These are phyloP conservation scores for Geosiphon pyriformis DNA, from an alignment of 192 early-diverging fungal species.

Conservation along the genomic window DNA sequence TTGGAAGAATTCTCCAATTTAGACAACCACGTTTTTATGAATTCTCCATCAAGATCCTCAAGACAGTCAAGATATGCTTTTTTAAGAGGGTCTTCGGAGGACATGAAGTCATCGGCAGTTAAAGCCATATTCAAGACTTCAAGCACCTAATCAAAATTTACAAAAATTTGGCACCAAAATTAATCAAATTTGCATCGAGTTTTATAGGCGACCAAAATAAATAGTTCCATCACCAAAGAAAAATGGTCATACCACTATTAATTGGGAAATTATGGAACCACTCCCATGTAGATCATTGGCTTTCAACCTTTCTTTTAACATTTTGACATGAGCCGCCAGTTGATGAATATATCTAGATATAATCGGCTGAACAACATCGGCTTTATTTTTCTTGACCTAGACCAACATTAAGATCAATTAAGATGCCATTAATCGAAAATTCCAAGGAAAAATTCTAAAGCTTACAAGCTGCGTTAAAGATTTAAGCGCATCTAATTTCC, in stretches of 20 bases:
- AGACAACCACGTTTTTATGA: background rate
- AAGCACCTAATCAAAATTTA: conserved; percentile 5
- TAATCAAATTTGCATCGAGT: background rate
- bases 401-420: background rate
- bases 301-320: conserved; percentile 11
- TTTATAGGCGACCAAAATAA: background rate
- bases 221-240: background rate
- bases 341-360: conserved; percentile 22
- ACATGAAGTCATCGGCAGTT: conserved; percentile 4
- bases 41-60: background rate
- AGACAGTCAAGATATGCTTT: conserved; percentile 17
- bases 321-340: conserved; percentile 15
- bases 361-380: conserved; percentile 20
- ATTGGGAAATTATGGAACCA: conserved; percentile 1
- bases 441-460: background rate
- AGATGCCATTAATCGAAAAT: background rate
- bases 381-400: conserved; percentile 21
- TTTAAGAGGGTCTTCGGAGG: conserved; percentile 14
- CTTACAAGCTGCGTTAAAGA: conserved; percentile 14
- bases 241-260: conserved; percentile 3
- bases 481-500: conserved; percentile 9
- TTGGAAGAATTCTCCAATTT: background rate
- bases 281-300: conserved; percentile 1
- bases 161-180: background rate
- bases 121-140: conserved; percentile 13